Evolutionary conservation across 345 rosid species (phyloP).

Genomic region (Capsella bursapastoris): DNA sequence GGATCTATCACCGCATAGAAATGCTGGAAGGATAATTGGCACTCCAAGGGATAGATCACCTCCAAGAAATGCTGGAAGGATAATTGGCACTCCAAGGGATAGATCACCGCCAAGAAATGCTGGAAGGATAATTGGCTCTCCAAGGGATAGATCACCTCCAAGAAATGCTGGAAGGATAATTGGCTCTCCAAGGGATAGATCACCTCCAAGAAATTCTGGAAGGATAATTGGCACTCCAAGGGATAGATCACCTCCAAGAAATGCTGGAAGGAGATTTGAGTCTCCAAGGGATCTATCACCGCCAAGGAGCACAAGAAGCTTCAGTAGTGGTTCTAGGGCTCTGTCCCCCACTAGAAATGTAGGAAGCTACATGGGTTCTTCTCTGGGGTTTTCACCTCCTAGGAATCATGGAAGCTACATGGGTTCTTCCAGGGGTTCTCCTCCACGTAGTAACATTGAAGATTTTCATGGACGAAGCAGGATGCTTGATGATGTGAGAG

Average conservation of each 20-base stretch:
- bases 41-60: slow-evolving; percentile 24
- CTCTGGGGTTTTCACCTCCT: slow-evolving; percentile 38
- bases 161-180: slow-evolving; percentile 60
- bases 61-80: slow-evolving; percentile 23
- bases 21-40: neutral
- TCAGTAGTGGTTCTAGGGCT: slow-evolving; percentile 36
- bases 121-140: slow-evolving; percentile 11
- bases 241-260: slow-evolving; percentile 46
- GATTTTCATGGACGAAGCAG: slow-evolving; percentile 57
- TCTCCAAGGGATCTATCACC: slow-evolving; percentile 54
- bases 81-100: slow-evolving; percentile 5
- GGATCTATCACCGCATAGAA: slow-evolving; percentile 58
- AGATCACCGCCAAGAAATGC: slow-evolving; percentile 23
- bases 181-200: slow-evolving; percentile 54
- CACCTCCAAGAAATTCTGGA: slow-evolving; percentile 10
- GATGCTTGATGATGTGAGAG: slow-evolving; percentile 62
- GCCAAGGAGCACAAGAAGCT: slow-evolving; percentile 23
- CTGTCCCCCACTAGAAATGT: slow-evolving; percentile 37
- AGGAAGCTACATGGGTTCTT: slow-evolving; percentile 42
- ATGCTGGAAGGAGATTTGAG: slow-evolving; percentile 55
- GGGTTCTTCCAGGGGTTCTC: slow-evolving; percentile 40
- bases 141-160: slow-evolving; percentile 20
- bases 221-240: neutral
- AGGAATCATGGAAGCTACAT: slow-evolving; percentile 40
- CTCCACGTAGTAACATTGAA: slow-evolving; percentile 27